phyloP scores from a whole-genome alignment of 805 yeast genomes.

The Candida palmyrensis region DNA sequence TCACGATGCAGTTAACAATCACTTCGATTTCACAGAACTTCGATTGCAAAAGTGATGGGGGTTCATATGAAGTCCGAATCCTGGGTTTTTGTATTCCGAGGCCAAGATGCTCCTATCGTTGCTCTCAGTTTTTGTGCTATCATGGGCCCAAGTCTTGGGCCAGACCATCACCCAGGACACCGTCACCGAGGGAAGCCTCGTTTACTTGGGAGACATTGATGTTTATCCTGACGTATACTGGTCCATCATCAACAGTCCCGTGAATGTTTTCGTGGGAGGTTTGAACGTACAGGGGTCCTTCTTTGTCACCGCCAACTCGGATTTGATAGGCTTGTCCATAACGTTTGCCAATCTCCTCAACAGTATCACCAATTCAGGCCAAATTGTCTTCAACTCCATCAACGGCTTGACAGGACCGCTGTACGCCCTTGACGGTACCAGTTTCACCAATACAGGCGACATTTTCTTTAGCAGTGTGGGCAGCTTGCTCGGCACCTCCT shows the following conservation, averaged over 20 bases:
- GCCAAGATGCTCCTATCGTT: no score
- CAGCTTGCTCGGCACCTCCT: slow-evolving; percentile 1
- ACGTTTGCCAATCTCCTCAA: slow-evolving; percentile 11
- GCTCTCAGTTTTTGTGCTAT: no score
- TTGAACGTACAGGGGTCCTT: slow-evolving; percentile 17
- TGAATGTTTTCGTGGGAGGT: slow-evolving; percentile 16
- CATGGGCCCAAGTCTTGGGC: no score
- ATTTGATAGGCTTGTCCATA: slow-evolving; percentile 13
- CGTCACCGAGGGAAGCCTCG: neutral
- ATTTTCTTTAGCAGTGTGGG: slow-evolving; percentile 12
- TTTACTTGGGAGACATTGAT: neutral
- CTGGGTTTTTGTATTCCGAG: no score
- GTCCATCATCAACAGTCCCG: slow-evolving; percentile 20
- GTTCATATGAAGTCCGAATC: no score
- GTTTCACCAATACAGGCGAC: slow-evolving; percentile 13
- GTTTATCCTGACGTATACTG: slow-evolving; percentile 18
- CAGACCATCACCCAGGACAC: slow-evolving; percentile 1
- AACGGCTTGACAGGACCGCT: slow-evolving; percentile 10
- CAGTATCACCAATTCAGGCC: slow-evolving; percentile 17
- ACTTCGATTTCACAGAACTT: no score
- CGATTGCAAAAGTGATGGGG: no score
- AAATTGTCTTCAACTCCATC: slow-evolving; percentile 13
- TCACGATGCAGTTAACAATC: no score
- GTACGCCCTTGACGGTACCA: slow-evolving; percentile 7
- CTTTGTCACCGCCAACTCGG: slow-evolving; percentile 15